These are phyloP conservation scores for Ogataea sp. DNA, from an alignment of 805 yeast species.

Conservation along the genomic window DNA sequence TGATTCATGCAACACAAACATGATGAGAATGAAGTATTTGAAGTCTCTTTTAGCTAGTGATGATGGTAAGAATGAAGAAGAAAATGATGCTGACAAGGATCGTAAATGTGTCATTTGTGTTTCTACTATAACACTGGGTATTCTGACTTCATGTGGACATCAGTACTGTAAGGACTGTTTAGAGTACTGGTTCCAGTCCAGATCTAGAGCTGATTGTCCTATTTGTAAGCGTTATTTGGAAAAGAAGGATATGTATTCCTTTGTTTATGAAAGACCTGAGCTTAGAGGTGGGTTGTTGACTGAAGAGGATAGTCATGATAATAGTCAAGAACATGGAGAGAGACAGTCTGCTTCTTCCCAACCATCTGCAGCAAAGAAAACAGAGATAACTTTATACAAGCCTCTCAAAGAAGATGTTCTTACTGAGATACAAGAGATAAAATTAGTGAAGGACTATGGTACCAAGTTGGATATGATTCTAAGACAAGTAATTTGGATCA, in stretches of 20 bases:
- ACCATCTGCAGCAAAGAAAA: too few relatives aligned
- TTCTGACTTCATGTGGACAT: conserved; percentile 88
- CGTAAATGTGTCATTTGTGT: conserved; percentile 74
- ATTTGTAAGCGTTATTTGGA: conserved; percentile 58
- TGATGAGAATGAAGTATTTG: conserved; percentile 41
- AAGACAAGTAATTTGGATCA: conserved; percentile 60
- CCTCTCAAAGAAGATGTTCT: conserved; percentile 32
- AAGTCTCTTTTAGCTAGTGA: conserved; percentile 26
- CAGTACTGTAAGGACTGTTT: conserved; percentile 81
- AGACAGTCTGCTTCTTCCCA: conserved; percentile 29
- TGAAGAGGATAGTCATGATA: conserved; percentile 15
- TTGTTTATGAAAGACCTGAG: conserved; percentile 50
- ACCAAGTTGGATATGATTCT: conserved; percentile 82
- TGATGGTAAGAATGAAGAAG: conserved; percentile 19
- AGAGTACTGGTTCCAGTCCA: conserved; percentile 53
- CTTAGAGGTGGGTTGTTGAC: conserved; percentile 39
- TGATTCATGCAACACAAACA: conserved; percentile 1
- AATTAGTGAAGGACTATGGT: conserved; percentile 52
- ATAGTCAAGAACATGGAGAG: conserved; percentile 7
- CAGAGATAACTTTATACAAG: too few relatives aligned
- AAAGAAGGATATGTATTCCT: conserved; percentile 52
- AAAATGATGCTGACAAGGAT: conserved; percentile 23
- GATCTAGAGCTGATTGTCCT: conserved; percentile 57
- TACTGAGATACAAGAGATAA: conserved; percentile 35
- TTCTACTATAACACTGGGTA: conserved; percentile 60